These are phyloP conservation scores for Oropetium thomaeum DNA, from an alignment of 176 grass and related monocot species.

Conservation along the genomic window DNA sequence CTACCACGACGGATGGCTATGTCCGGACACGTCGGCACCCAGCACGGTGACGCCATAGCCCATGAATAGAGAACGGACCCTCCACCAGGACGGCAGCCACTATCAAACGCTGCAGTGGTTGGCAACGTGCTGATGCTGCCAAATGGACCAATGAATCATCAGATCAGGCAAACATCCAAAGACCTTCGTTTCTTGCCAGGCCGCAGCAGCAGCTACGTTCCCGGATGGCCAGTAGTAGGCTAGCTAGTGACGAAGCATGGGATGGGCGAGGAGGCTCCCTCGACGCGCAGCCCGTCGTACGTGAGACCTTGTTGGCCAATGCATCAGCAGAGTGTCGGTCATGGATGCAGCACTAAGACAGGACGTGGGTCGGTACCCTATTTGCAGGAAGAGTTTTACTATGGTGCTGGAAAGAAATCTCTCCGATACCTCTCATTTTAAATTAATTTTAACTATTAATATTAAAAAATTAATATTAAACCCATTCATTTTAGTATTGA, in stretches of 20 bases:
- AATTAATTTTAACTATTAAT: no score
- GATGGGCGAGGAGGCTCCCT: no score
- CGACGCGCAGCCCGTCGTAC: no score
- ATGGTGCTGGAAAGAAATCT: no score
- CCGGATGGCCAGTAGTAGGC: neutral
- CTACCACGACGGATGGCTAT: neutral
- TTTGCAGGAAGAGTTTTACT: no score
- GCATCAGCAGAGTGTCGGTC: no score
- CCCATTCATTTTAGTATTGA: no score
- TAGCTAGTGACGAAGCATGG: neutral
- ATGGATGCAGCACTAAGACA: conserved; percentile 26
- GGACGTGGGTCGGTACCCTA: conserved; percentile 31
- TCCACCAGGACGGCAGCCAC: no score
- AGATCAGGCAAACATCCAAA: conserved; percentile 24
- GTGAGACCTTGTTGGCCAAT: no score
- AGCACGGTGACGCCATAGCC: neutral
- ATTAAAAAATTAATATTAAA: no score
- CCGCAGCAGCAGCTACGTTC: neutral
- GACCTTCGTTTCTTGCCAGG: conserved; percentile 1
- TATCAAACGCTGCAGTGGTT: neutral
- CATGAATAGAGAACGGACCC: neutral
- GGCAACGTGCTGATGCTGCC: neutral
- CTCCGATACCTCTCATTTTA: no score
- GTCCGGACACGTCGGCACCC: conserved; percentile 5
- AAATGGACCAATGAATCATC: conserved; percentile 15